Conservation (phyloP, 2,329 filamentous ascomycete genomes). For the Aspergillus ochraceus region DNA sequence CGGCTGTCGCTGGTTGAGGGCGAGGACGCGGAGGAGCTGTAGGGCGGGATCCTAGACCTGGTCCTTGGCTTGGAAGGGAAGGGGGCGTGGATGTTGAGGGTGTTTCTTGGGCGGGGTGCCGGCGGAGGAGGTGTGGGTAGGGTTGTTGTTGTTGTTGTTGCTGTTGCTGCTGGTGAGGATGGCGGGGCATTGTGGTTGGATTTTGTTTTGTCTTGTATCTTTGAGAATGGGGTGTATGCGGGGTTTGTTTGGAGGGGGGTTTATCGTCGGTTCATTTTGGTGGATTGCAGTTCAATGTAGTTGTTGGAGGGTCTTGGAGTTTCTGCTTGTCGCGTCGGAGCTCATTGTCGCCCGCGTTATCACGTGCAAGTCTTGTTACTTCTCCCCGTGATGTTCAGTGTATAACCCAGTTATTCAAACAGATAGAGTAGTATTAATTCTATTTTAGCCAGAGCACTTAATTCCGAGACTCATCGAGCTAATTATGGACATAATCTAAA, state of each 20-base stretch:
- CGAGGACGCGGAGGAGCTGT: neutral
- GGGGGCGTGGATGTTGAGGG: neutral
- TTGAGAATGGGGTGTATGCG: too few relatives aligned
- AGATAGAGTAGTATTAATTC: neutral
- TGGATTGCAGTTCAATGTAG: neutral
- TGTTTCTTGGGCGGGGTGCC: conserved; percentile 4
- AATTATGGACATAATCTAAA: neutral
- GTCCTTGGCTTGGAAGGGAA: neutral
- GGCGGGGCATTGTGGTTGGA: conserved; percentile 22
- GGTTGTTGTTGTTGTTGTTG: conserved; percentile 6
- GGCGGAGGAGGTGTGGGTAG: conserved; percentile 6
- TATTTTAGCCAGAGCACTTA: neutral
- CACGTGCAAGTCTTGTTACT: neutral
- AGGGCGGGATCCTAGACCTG: neutral
- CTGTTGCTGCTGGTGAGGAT: conserved; percentile 16
- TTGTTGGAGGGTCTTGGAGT: neutral
- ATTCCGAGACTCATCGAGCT: neutral
- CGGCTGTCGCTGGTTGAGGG: too few relatives aligned
- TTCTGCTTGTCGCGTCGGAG: neutral
- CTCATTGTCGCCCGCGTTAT: neutral
- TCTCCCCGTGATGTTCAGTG: neutral
- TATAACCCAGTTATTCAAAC: neutral
- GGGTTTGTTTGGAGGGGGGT: too few relatives aligned
- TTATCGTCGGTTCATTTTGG: neutral
- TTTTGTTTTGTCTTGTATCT: neutral